Percentiles rank a stretch among this genome's conserved stretches.
Conservation (phyloP, 352 stramenopile genomes). For the Phytophthora kernoviae region DNA sequence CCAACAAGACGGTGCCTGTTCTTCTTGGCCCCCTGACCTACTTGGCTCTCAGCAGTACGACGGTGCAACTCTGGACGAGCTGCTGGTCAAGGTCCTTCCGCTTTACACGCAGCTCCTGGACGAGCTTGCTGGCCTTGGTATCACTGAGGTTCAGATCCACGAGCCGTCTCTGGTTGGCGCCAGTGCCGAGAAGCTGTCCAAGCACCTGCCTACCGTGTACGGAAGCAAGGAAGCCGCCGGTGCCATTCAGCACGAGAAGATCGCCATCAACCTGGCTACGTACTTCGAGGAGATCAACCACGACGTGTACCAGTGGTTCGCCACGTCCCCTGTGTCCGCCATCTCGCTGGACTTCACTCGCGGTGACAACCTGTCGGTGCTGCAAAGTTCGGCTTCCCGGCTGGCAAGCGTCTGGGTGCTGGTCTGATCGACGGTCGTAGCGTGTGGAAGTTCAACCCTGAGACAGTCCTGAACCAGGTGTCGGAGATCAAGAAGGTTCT, state of each 20-base stretch:
- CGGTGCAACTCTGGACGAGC: slow-evolving; percentile 64
- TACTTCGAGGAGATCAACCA: slow-evolving; percentile 92
- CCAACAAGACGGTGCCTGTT: slow-evolving; percentile 82
- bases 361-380: slow-evolving; percentile 80
- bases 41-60: slow-evolving; percentile 80
- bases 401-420: slow-evolving; percentile 84
- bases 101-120: slow-evolving; percentile 81
- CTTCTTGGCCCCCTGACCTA: slow-evolving; percentile 88
- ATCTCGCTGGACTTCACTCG: slow-evolving; percentile 93
- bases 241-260: slow-evolving; percentile 61
- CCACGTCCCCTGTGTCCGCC: slow-evolving; percentile 65
- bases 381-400: slow-evolving; percentile 89
- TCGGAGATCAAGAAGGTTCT: slow-evolving; percentile 70
- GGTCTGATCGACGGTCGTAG: slow-evolving; percentile 91
- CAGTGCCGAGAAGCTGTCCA: slow-evolving; percentile 55
- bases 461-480: slow-evolving; percentile 55
- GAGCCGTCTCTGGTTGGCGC: slow-evolving; percentile 90
- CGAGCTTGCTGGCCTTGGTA: slow-evolving; percentile 73
- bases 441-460: slow-evolving; percentile 90
- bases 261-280: slow-evolving; percentile 80
- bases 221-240: slow-evolving; percentile 55
- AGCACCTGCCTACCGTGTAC: slow-evolving; percentile 72
- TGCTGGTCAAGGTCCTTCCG: slow-evolving; percentile 77
- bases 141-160: slow-evolving; percentile 91
- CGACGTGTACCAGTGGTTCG: slow-evolving; percentile 91